Percentiles rank a stretch among this genome's conserved stretches.
Conservation (phyloP, 2,329 filamentous ascomycete genomes). For the Pyrenochaeta sp. region DNA sequence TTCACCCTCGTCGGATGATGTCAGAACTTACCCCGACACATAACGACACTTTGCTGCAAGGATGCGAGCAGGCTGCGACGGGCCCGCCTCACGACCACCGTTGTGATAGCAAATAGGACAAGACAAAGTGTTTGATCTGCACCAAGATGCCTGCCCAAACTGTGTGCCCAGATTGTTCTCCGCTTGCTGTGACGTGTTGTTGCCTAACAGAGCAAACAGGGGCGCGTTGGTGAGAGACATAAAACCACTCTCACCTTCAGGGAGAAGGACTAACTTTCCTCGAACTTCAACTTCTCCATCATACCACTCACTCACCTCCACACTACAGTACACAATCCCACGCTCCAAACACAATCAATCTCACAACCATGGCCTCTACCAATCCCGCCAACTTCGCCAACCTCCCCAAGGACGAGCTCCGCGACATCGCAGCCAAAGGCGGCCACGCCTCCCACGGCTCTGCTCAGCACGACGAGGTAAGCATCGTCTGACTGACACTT, state of each 20-base stretch:
- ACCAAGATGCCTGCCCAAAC: slow-evolving; percentile 4
- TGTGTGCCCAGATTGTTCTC: neutral
- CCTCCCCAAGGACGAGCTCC: slow-evolving; percentile 59
- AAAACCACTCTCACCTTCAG: slow-evolving; percentile 14
- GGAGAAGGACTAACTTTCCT: neutral
- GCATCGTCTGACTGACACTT: neutral
- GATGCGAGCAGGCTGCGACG: slow-evolving; percentile 29
- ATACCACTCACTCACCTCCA: slow-evolving; percentile 5
- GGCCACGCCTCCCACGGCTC: slow-evolving; percentile 53
- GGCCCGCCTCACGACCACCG: slow-evolving; percentile 1
- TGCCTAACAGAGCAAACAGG: slow-evolving; percentile 19
- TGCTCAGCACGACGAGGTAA: slow-evolving; percentile 1
- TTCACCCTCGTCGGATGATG: slow-evolving; percentile 23
- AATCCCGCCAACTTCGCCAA: slow-evolving; percentile 64
- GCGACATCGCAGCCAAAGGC: slow-evolving; percentile 60
- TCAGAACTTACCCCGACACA: slow-evolving; percentile 17
- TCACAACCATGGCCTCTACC: slow-evolving; percentile 46
- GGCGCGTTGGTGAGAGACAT: slow-evolving; percentile 13
- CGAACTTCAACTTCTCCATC: slow-evolving; percentile 2
- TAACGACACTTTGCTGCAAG: slow-evolving; percentile 8
- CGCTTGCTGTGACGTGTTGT: slow-evolving; percentile 27
- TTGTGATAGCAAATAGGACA: slow-evolving; percentile 14
- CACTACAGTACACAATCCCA: slow-evolving; percentile 4
- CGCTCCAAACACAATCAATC: slow-evolving; percentile 2
- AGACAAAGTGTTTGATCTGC: slow-evolving; percentile 13